Percentiles rank a stretch among this genome's conserved stretches.
These are phyloP conservation scores for Pythium scleroteichum DNA, from an alignment of 352 stramenopile species.

Conservation along the genomic window DNA sequence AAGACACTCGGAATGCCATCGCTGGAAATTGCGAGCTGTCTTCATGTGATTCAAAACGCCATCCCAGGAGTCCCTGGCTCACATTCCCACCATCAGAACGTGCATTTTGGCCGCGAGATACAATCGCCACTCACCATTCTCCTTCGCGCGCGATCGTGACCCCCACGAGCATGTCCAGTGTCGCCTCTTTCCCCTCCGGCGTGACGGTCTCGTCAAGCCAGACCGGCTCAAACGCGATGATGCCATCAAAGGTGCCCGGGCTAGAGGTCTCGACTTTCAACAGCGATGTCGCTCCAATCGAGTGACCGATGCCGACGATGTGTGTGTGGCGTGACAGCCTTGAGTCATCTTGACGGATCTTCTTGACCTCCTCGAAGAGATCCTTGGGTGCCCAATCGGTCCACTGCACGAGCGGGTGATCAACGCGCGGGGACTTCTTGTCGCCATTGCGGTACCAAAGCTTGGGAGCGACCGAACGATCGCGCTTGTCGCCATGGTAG, in stretches of 20 bases:
- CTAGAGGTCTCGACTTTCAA: constrained; percentile 17
- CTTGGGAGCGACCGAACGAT: constrained; percentile 23
- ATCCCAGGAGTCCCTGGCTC: constrained; percentile 11
- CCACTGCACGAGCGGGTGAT: constrained; percentile 29
- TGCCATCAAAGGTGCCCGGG: constrained; percentile 21
- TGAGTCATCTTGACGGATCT: constrained; percentile 9
- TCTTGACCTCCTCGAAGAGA: constrained; percentile 7
- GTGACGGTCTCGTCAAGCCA: neutral
- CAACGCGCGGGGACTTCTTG: constrained; percentile 25
- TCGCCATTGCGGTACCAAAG: constrained; percentile 27
- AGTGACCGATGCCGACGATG: constrained; percentile 29
- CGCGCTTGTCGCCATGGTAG: constrained; percentile 40
- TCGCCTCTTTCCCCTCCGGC: neutral
- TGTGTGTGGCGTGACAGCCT: constrained; percentile 2
- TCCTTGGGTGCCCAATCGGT: constrained; percentile 13
- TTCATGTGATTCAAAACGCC: constrained; percentile 3
- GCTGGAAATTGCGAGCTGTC: neutral
- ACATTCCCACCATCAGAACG: neutral
- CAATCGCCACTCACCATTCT: constrained; percentile 6
- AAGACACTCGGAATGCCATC: constrained; percentile 7
- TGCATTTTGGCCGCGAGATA: neutral
- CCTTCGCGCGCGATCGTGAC: constrained; percentile 1
- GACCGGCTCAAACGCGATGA: constrained; percentile 30
- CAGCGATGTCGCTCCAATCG: constrained; percentile 24
- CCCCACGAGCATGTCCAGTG: constrained; percentile 15